Evolutionary conservation across 306 rosid species (phyloP), one percentile per base, ranked within the genome.

Genomic region (Mucuna pruriens): DNA sequence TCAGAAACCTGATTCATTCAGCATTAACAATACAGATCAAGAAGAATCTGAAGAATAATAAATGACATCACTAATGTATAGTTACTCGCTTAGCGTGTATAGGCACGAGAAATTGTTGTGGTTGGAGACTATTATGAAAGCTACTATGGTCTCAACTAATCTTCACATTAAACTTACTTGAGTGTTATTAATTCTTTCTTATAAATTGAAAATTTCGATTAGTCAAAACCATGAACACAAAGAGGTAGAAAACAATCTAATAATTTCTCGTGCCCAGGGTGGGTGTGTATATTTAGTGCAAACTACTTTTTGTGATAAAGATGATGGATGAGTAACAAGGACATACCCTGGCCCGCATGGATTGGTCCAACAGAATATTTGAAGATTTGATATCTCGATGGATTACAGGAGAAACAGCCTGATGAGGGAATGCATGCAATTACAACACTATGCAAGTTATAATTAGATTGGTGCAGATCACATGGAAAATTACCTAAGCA

Each of bases 321-420:
- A 51, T 10, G 57, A 15, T 31, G 26, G 52, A 20, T 20, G 33
- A 39, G 26, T 69, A 75, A 51, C 52, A 75, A 62, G 81, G 67
- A 64, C 86, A 40, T 88, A 93, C 97, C 87, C 96, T 85, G 62
- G 96, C 95, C 85, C 84, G 88, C 96, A 93, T 88, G 77, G 92
- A 88, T 29, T 91, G 91, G 62, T 93, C 97, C 84, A 93, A 75
- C 52, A 93, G 76, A 83, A 93, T 93, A 52, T 93, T 93, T 72
- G 90, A 72, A 71, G 97, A 93, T 83, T 93, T 93, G 74, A 93
- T 91, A 51, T 91, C 97, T 15, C 97, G 84, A 71, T 93, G 97
- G 77, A 92, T 88, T 57, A 93, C 94, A 2, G 96, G 90, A 77
- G 97, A 94, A 85, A 88, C 90, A 9, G 97, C 97, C 97, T 93